Conservation (phyloP, 1,284 basidiomycete genomes). For the Ganoderma boninense region DNA sequence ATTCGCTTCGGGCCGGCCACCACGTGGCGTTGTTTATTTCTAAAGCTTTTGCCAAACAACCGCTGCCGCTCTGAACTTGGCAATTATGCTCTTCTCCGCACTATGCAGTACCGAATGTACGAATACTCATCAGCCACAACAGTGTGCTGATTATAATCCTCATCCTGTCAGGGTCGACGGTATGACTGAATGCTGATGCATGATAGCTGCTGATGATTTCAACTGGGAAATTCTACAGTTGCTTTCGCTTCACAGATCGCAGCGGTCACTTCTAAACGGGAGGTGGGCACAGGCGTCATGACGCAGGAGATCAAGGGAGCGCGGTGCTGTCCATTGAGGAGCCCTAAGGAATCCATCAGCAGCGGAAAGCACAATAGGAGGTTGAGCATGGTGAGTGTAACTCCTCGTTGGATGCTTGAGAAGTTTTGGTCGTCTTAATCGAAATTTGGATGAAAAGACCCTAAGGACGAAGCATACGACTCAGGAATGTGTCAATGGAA, state of each 20-base stretch:
- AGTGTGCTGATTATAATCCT: not conserved
- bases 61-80: not conserved
- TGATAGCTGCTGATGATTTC: not conserved
- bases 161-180: not conserved
- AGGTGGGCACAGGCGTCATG: not conserved
- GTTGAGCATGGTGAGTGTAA: not conserved
- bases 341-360: not conserved
- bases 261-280: not conserved
- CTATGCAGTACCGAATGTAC: not conserved
- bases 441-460: not conserved
- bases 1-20: conserved; percentile 9
- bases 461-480: not conserved
- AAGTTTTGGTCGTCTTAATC: too few relatives aligned
- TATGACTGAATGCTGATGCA: not conserved
- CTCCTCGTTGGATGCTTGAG: not conserved
- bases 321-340: not conserved
- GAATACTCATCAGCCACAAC: not conserved
- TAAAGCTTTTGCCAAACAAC: conserved; percentile 38
- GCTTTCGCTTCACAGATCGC: not conserved
- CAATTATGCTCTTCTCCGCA: not conserved
- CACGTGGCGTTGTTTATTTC: conserved; percentile 40
- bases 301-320: not conserved
- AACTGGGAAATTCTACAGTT: not conserved
- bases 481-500: not conserved
- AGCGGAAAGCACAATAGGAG: not conserved